Base-by-base conservation (phyloP, 1,139 yeast genomes). In the Sugiyamaella neomexicana region DNA sequence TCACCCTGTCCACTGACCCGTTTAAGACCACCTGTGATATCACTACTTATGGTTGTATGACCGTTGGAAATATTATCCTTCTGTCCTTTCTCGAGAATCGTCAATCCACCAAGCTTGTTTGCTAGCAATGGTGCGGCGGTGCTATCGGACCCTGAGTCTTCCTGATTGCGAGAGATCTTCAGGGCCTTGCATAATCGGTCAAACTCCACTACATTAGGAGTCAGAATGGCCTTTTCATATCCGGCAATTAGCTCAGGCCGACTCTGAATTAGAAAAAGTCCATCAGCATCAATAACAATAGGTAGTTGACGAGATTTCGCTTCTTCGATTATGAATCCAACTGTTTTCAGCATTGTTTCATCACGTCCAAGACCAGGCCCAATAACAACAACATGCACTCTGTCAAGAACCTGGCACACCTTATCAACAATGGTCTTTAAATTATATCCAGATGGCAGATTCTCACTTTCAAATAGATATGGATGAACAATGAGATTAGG, bases 401-500 rank as follows among this genome's bases (percentile, higher is more conserved):
- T 73, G 37, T 78, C 77, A 36, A 93, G 71, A 34, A 91, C 68
- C 0, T 73, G 58, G 16, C 70, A 62, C 8, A 88, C 79, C 64
- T 82, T 81, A 31, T 84, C 83, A 64, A 88, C 62, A 4, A 86
- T 75, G 1, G 16, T 49, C 5, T 36, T 13, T 7, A 39, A 20
- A 12, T 27, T 20, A 16, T 34, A 20, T 15, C 50, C 54, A 12
- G 38, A n/a, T 12, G 54, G 56, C 10, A 38, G 17, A 27, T 53
- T 44, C 6, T 12, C 45, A 6, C 43, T 34, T 36, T 42, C 51
- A 23, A 70, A 72, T 62, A 93, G 71, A 67, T 89, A 89, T 0
- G 99, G 99, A 72, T 93, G 98, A 1, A 93, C 96, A 97, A 93
- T 93, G 52, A 93, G 73, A 67, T 93, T 93, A 0, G 99, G 98